Evolutionary conservation across 345 rosid genomes (phyloP).

Genomic region (Acer saccharum): DNA sequence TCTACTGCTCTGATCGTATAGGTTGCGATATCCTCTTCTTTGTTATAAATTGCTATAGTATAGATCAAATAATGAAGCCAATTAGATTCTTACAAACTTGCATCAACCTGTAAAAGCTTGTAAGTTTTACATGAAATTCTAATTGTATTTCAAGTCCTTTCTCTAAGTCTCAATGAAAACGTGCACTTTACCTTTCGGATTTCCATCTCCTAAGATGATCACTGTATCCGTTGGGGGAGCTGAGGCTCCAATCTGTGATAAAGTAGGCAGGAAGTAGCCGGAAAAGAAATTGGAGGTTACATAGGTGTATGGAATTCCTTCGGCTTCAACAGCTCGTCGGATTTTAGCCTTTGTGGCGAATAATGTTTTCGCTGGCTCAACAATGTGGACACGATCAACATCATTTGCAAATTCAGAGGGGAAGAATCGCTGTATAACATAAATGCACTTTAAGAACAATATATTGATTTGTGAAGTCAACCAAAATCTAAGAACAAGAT

Average conservation of each 20-base stretch:
- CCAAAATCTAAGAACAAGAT: not conserved
- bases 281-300: constrained; percentile 53
- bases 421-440: constrained; percentile 46
- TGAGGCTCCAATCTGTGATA: constrained; percentile 45
- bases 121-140: no score
- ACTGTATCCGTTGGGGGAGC: constrained; percentile 53
- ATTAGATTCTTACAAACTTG: not conserved
- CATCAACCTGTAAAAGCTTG: not conserved
- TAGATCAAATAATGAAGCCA: not conserved
- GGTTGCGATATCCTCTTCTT: constrained; percentile 49
- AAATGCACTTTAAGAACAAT: not conserved
- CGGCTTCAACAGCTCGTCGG: constrained; percentile 44
- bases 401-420: constrained; percentile 70
- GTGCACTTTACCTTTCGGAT: constrained; percentile 42
- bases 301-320: constrained; percentile 49
- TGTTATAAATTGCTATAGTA: constrained; percentile 47
- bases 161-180: not conserved
- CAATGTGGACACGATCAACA: constrained; percentile 48
- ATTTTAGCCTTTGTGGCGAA: constrained; percentile 42
- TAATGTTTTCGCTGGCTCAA: constrained; percentile 51
- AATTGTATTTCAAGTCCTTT: not conserved
- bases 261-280: constrained; percentile 43
- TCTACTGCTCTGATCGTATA: constrained; percentile 55
- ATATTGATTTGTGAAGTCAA: not conserved
- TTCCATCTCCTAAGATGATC: constrained; percentile 57